phyloP scores from a whole-genome alignment of 805 yeast species.

The Ogataea zsoltii region DNA sequence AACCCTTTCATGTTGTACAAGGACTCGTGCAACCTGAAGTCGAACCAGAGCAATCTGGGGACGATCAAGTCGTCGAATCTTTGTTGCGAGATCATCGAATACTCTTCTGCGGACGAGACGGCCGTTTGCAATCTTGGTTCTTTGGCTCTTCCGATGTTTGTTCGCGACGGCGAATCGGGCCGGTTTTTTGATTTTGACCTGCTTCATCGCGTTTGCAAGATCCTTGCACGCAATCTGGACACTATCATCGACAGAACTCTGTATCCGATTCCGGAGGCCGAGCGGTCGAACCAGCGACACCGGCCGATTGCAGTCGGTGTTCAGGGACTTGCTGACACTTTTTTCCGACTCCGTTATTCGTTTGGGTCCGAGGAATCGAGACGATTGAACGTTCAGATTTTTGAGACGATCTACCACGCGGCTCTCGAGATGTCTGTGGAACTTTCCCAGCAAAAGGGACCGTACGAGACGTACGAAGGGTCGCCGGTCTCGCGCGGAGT shows the following conservation, averaged over 20 bases:
- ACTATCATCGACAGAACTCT: slow-evolving; percentile 78
- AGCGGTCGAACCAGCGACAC: slow-evolving; percentile 72
- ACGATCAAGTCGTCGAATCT: slow-evolving; percentile 89
- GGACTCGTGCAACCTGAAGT: slow-evolving; percentile 84
- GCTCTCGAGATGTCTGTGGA: slow-evolving; percentile 87
- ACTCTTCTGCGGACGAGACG: slow-evolving; percentile 86
- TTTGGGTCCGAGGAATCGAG: slow-evolving; percentile 84
- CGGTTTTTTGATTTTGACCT: slow-evolving; percentile 67
- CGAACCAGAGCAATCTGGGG: slow-evolving; percentile 91
- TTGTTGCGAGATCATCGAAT: slow-evolving; percentile 93
- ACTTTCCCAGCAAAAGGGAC: slow-evolving; percentile 67
- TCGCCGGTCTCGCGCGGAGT: slow-evolving; percentile 89
- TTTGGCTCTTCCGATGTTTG: slow-evolving; percentile 80
- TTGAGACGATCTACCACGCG: slow-evolving; percentile 95
- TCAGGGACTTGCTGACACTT: slow-evolving; percentile 94
- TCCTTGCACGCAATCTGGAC: slow-evolving; percentile 76
- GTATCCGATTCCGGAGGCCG: slow-evolving; percentile 83
- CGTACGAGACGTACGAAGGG: slow-evolving; percentile 72
- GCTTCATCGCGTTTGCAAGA: slow-evolving; percentile 76
- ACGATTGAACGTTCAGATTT: slow-evolving; percentile 75
- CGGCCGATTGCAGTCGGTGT: slow-evolving; percentile 97
- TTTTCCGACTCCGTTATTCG: slow-evolving; percentile 76
- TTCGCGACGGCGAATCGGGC: slow-evolving; percentile 43
- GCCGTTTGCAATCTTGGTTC: slow-evolving; percentile 97
- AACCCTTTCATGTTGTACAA: slow-evolving; percentile 93